Base-by-base conservation (phyloP, 2,329 filamentous ascomycete species). In the Juglanconis sp. region DNA sequence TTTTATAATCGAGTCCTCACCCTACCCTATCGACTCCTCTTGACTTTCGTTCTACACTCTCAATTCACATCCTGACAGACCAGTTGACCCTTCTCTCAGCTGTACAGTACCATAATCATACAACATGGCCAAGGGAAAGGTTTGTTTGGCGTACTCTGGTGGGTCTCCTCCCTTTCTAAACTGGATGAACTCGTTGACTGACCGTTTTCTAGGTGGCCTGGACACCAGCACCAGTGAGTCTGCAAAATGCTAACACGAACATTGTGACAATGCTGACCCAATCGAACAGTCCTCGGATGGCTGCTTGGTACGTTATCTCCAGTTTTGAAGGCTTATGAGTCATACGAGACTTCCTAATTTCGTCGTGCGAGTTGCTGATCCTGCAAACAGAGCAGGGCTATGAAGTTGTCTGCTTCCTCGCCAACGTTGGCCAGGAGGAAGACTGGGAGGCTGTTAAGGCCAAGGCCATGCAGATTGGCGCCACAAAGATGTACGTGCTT, bases 341-440 rank as follows among this genome's bases (percentile, higher is more conserved):
- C 4, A 49, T 10, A 53, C 7, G 10, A 34, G 15, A 10, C 35
- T 31, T 11, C 46, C 4, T 48, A 10, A 11, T 36, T 49, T n/a
- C 15, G 30, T 44, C 2, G 31, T 34, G 47, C 17, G 9, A 44
- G 6, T 17, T 47, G 38, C 56, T 58, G n/a, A 58, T 10, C 46
- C 10, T n/a, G 11, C 17, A 4, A 44, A 36, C 31, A 59, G 80
- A 84, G 70, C 73, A 84, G 70, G 80, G 77, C 60, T 85, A 85
- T 69, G 81, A 83, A 68, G 87, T 89, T 65, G 82, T 90, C 67
- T 77, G 74, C 72, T 81, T 78, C 72, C 79, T 89, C 72, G 88
- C 88, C 77, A 81, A 91, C 76, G 85, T 91, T 67, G 89, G 89
- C 61, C 88, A 91, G 77, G 85, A 88, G 69, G 89, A 92, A 77